Evolutionary conservation across 768 basidiomycete species (phyloP).

Genomic region (Psilocybe sp.): DNA sequence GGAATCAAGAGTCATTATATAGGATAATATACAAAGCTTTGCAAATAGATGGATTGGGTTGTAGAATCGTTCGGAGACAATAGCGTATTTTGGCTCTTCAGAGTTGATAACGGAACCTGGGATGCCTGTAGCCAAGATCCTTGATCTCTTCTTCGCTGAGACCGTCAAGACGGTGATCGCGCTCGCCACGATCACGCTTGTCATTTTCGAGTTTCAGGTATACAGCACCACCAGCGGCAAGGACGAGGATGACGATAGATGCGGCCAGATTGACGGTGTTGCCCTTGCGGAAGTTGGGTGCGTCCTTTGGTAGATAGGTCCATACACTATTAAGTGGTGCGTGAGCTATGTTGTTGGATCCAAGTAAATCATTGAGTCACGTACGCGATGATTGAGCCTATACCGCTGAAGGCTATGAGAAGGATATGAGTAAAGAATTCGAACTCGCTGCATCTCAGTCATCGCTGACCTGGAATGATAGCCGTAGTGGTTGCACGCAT

Average conservation of each 20-base stretch:
- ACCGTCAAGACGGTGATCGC: conserved; percentile 37
- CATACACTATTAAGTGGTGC: conserved; percentile 30
- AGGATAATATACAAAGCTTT: too few relatives aligned
- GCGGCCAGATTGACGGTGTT: conserved; percentile 44
- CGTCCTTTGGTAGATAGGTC: conserved; percentile 45
- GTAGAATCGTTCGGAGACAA: too few relatives aligned
- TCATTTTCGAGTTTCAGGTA: conserved; percentile 42
- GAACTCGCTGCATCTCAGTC: too few relatives aligned
- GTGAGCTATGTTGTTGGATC: too few relatives aligned
- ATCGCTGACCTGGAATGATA: conserved; percentile 26
- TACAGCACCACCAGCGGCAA: conserved; percentile 27
- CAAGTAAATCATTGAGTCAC: too few relatives aligned
- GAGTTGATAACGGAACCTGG: conserved; percentile 40
- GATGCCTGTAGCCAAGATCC: conserved; percentile 43
- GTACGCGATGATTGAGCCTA: too few relatives aligned
- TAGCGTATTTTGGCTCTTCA: conserved; percentile 8
- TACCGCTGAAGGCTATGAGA: too few relatives aligned
- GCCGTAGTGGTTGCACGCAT: conserved; percentile 40
- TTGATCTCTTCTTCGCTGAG: conserved; percentile 35
- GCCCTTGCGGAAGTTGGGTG: conserved; percentile 45
- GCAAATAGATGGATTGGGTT: too few relatives aligned
- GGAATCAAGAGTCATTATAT: too few relatives aligned
- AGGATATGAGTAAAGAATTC: too few relatives aligned
- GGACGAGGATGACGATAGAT: conserved; percentile 22
- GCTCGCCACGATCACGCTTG: conserved; percentile 39